Base-by-base conservation (phyloP, 1,139 yeast species). In the Yamadazyma taylorii region DNA sequence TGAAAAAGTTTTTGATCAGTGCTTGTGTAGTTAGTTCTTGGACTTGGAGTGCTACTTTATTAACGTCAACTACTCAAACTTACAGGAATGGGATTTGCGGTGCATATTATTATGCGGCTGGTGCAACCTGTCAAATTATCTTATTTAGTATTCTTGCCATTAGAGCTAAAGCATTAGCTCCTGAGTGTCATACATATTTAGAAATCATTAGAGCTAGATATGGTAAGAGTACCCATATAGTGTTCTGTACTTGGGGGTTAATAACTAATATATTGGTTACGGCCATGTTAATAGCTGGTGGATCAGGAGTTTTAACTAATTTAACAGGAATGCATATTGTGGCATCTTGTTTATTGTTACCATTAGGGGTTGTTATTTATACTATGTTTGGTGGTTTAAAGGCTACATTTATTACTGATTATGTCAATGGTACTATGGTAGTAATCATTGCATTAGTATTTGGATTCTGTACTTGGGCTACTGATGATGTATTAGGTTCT, bases 31-130 rank as follows among this genome's bases (percentile, higher is more conserved):
- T 87, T 7, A 80, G 89, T 16, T 81, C 92, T 9, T 89, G 96
- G 96, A 88, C 96, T 4, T 88, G 96, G 96, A 89, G 92, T 32
- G 92, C 95, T 2, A 86, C 95, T 2, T 63, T 87, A 33, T 71
- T 86, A 24, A 84, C 85, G 24, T 81, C 89, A 2, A 78, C 90
- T 17, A 62, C 90, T n/a, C 87, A 83, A 58, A 86, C 85, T 15
- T 85, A 84, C 60, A 73, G 74, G 40, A 79, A 85, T 48, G 96
- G 96, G 51, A 75, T 88, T 31, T 72, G 82, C 14, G 79, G 78
- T 30, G 70, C 75, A 4, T 70, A 65, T 49, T 73, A 64, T 52
- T 49, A 49, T 39, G 79, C 78, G 14, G 74, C 78, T 11, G 81
- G 80, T 36, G 79, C 78, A 24, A 68, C 78, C 17, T 70, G 73